A percentile compares a stretch with the other conserved stretches of the same genome.
These are phyloP conservation scores for Paxillus ammoniavirescens DNA, from an alignment of 768 basidiomycete genomes.

Conservation along the genomic window DNA sequence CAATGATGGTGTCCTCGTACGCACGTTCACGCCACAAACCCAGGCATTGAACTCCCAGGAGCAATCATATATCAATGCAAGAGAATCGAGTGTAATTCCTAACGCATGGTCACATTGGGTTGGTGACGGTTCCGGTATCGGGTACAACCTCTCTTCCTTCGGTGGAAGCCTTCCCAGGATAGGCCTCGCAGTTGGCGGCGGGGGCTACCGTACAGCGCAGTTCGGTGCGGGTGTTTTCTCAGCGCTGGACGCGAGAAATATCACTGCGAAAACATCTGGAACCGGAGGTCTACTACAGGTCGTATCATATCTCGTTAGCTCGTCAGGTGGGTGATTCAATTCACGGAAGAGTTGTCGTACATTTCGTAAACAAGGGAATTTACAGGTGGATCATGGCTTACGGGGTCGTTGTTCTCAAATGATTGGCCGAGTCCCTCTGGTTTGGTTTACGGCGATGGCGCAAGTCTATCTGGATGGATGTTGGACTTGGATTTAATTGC, in stretches of 20 bases:
- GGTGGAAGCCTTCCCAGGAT: slow-evolving; percentile 45
- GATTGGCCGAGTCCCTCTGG: slow-evolving; percentile 57
- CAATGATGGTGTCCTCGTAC: slow-evolving; percentile 38
- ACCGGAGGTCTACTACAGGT: slow-evolving; percentile 72
- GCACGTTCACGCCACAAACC: slow-evolving; percentile 47
- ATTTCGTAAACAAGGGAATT: not conserved
- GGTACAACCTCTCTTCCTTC: slow-evolving; percentile 50
- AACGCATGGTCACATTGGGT: slow-evolving; percentile 61
- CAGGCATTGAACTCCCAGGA: slow-evolving; percentile 54
- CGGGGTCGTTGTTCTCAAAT: slow-evolving; percentile 61
- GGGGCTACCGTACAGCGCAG: slow-evolving; percentile 66
- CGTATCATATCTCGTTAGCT: slow-evolving; percentile 63
- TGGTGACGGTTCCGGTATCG: slow-evolving; percentile 48
- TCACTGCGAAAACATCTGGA: slow-evolving; percentile 51
- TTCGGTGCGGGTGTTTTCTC: slow-evolving; percentile 60
- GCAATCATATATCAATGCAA: slow-evolving; percentile 42
- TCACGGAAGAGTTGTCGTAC: not conserved
- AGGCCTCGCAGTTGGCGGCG: slow-evolving; percentile 68
- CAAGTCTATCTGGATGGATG: slow-evolving; percentile 50
- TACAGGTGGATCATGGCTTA: slow-evolving; percentile 66
- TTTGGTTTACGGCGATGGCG: slow-evolving; percentile 57
- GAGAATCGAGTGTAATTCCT: slow-evolving; percentile 41
- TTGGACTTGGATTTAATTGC: slow-evolving; percentile 55
- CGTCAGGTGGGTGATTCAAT: slow-evolving; percentile 49
- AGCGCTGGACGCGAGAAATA: slow-evolving; percentile 62